Percentiles rank a stretch among this genome's conserved stretches.
phyloP scores from a whole-genome alignment of 148 eudicot genomes.

The Rhododendron simsii region DNA sequence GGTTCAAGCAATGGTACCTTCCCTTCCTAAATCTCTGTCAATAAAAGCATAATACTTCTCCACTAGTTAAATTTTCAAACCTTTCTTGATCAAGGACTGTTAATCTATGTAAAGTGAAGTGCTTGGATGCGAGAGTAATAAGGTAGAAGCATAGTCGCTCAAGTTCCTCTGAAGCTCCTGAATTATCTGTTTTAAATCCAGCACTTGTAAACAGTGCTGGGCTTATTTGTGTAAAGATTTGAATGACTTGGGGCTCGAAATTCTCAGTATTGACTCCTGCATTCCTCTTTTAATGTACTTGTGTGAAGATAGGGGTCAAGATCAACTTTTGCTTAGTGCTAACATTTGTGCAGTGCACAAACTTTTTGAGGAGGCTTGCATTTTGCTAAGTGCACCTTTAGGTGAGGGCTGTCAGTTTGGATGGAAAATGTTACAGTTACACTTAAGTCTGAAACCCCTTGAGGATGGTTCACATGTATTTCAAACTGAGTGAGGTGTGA shows the following conservation, averaged over 20 bases:
- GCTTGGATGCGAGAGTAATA: background rate
- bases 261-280: background rate
- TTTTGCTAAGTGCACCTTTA: background rate
- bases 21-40: background rate
- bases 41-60: background rate
- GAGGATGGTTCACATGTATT: background rate
- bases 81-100: background rate
- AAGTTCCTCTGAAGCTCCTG: constrained; percentile 3
- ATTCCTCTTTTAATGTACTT: background rate
- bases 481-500: background rate
- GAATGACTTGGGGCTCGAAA: background rate
- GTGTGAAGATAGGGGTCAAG: background rate
- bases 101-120: background rate
- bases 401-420: background rate
- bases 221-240: background rate
- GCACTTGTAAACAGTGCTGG: background rate
- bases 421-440: background rate
- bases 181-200: background rate
- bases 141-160: background rate
- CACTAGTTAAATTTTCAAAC: background rate
- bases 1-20: background rate
- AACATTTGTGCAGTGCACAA: background rate
- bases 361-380: background rate
- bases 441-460: background rate
- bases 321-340: background rate